phyloP scores from a whole-genome alignment of 1,284 basidiomycete genomes.

The Gastroboletus turbinatus region DNA sequence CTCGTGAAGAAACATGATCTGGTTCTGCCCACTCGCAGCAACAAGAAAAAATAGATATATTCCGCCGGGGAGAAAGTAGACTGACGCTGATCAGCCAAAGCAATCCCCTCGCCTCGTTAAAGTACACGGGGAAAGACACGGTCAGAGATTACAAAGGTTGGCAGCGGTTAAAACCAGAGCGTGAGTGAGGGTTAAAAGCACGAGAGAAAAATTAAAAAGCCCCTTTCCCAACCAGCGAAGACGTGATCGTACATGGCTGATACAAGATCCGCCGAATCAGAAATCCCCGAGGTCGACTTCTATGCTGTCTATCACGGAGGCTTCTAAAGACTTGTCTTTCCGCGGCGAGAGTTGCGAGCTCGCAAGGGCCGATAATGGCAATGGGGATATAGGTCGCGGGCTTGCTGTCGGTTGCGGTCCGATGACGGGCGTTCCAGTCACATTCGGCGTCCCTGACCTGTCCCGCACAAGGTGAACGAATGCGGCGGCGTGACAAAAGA shows the following conservation, averaged over 20 bases:
- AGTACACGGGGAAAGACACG: conserved; percentile 9
- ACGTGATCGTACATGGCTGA: background rate
- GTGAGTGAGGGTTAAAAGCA: background rate
- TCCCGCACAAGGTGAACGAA: conserved; percentile 9
- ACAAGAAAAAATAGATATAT: conserved; percentile 9
- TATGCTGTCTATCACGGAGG: conserved; percentile 60
- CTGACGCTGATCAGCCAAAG: conserved; percentile 8
- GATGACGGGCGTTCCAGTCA: conserved; percentile 32
- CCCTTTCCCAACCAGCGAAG: background rate
- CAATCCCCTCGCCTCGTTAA: conserved; percentile 2
- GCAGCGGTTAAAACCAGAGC: background rate
- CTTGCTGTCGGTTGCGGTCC: conserved; percentile 24
- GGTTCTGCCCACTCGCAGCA: background rate
- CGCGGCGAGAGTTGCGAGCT: conserved; percentile 23
- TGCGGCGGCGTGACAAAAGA: conserved; percentile 1
- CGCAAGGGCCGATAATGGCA: conserved; percentile 35
- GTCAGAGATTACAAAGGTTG: background rate
- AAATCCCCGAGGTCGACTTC: conserved; percentile 81
- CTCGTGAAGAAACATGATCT: background rate
- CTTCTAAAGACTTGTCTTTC: conserved; percentile 50
- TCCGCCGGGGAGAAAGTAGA: conserved; percentile 4
- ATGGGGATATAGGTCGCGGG: conserved; percentile 43
- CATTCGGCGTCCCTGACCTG: conserved; percentile 54
- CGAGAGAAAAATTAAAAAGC: background rate
- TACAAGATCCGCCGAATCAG: conserved; percentile 32